Base-by-base conservation (phyloP, 2,329 filamentous ascomycete species). In the Neofusicoccum sp. region DNA sequence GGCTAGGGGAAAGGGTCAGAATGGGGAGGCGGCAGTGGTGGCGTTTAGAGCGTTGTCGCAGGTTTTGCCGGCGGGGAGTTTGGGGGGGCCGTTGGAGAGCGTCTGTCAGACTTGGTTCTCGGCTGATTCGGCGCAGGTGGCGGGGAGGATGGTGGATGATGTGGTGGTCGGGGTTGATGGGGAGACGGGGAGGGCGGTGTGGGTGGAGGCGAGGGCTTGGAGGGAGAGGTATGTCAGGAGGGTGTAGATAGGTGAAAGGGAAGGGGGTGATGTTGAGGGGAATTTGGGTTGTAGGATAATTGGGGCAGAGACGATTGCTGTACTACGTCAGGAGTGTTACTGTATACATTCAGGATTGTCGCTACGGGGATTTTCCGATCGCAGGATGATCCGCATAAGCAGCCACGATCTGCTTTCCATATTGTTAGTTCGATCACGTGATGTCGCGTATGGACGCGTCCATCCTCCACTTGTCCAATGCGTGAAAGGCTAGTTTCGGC, bases 181-280 rank as follows among this genome's bases (percentile, higher is more conserved):
- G 28, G 53, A 44, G 38, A 40, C 34, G 24, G 53, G 53, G 9
- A 7, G 16, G 53, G 53, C 53, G 40, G 9, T 6, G 38, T 44
- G 53, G 38, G 53, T 57, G 16, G 53, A 36, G 38, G 24, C 30
- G 53, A 43, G 53, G 53, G 53, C 53, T 38, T 57, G 41, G 38
- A 44, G 40, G 38, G 40, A 44, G 40, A 57, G 34, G 34, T 54
- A 54, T 40, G 49, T 54, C 14, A 6, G 49, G 49, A 11, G 6
- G 24, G 48, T n/a, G n/a, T n/a, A n/a, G 3, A 24, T 53, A 54
- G 20, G 7, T 38, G 34, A 38, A 38, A n/a, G 14, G 3, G 34
- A 9, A 9, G 34, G 14, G 14, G 34, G n/a, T n/a, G n/a, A n/a
- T n/a, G n/a, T n/a, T n/a, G n/a, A n/a, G n/a, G n/a, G n/a, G n/a